Base-by-base conservation (phyloP, 495 filamentous ascomycete species). In the Aspergillus cavernicola region DNA sequence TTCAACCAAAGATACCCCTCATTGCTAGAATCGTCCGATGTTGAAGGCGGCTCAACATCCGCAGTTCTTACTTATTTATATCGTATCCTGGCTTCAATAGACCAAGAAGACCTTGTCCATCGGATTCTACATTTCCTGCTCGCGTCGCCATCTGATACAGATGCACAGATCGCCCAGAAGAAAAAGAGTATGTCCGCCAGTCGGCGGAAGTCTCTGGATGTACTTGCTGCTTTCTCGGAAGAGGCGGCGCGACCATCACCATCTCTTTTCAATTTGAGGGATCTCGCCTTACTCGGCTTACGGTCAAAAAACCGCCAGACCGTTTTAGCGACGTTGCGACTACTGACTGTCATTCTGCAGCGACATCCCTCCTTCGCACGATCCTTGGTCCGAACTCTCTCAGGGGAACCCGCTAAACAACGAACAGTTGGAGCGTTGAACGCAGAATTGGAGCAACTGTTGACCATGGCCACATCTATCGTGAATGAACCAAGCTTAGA, bases 21-120 rank as follows among this genome's bases (percentile, higher is more conserved):
- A 7, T 71, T 99, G 18, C 76, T 99, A 9, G 90, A 99, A 67
- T 97, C 95, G 5, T 97, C 93, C 0, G 93, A 99, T 72, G 83
- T 90, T 26, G 90, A 97, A 69, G 95, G 93, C 28, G 95, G 95
- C 31, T 97, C 95, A 2, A 93, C 92, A 5, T 91, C 97, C 6
- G 92, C 93, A 2, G 95, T 97, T 18, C 71, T 99, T 50, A 97
- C 91, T 2, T 97, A 99, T 68, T 79, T 97, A 22, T 86, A 86
- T 49, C 86, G 89, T 49, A 90, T 97, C 49, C 79, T 99, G 4
- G 91, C 96, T 58, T 86, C 87, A 0, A 77, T 99, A 6, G 88
- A 96, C 32, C 88, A 97, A 65, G 87, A 90, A 6, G 91, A 97
- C 58, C 84, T 98, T 63, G 86, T 97, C 42, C 86, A 95, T 59